Base-by-base conservation (phyloP, 78 protist species). In the Capsaspora owczarzaki region DNA sequence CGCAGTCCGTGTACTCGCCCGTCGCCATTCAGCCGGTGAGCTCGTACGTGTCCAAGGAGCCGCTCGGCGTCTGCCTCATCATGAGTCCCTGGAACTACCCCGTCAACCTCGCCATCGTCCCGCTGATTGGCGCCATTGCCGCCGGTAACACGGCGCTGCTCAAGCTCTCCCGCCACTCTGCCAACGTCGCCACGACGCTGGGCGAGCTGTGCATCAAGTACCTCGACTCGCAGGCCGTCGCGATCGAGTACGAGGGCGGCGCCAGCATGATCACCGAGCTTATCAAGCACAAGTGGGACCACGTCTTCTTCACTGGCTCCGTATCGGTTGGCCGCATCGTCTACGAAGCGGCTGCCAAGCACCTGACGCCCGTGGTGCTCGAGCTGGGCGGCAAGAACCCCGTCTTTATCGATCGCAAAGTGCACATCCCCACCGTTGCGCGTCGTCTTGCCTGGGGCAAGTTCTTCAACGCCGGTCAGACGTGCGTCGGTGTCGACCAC, bases 81-180 rank as follows among this genome's bases (percentile, higher is more conserved):
- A 94, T 96, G 46, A 79, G 88, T 35, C 92, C 99, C 60, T 96
- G 93, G 96, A 94, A 94, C 61, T 94, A 86, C 61, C 95, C 97
- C 29, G 3, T 87, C 53, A 14, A 29, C 60, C 88, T 86, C 25
- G 0, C 12, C 51, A 5, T 46, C 51, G 25, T 14, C 25, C 51
- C 51, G 51, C 25, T 12, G 51, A 46, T 46, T 12, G 51, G 51
- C 12, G 51, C 51, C 12, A 46, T 46, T 46, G 51, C 51, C 25
- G 35, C 92, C 3, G 93, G 95, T 20, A 78, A 80, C 71, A 1
- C 56, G 29, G 85, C 40, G 19, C n/a, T 85, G 43, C 27, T 90
- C 38, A 89, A 87, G 83, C 94, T 93, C 20, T 61, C 85, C 47
- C 53, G 61, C 0, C 56, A 41, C 16, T 29, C 70, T 25, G 38